Percentiles rank a stretch among this genome's conserved stretches.
phyloP scores from a whole-genome alignment of 2,329 filamentous ascomycete genomes.

The Colletotrichum scovillei region DNA sequence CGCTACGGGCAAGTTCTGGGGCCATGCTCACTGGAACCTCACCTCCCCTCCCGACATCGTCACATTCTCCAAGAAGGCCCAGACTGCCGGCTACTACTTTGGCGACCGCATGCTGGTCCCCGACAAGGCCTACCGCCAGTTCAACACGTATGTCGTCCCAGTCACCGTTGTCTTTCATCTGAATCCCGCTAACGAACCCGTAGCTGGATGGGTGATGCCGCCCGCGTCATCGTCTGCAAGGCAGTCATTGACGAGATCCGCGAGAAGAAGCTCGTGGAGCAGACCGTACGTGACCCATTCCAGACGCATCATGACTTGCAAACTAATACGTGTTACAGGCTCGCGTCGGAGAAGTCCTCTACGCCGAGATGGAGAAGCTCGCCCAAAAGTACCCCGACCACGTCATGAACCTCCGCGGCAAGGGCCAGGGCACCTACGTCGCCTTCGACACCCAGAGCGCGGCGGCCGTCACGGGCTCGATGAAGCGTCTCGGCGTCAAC shows the following conservation, averaged over 20 bases:
- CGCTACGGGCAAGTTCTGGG: conserved; percentile 90
- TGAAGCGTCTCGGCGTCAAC: conserved; percentile 79
- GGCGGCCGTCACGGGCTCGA: conserved; percentile 76
- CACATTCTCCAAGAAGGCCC: conserved; percentile 90
- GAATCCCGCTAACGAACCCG: not conserved
- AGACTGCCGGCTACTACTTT: conserved; percentile 87
- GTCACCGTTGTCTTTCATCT: too few relatives aligned
- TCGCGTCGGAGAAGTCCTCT: conserved; percentile 76
- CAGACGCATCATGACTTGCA: not conserved
- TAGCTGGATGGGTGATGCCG: conserved; percentile 83
- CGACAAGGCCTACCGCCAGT: conserved; percentile 87
- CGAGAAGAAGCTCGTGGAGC: conserved; percentile 73
- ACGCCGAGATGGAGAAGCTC: conserved; percentile 71
- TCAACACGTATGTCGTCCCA: conserved; percentile 68
- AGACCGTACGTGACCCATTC: conserved; percentile 52
- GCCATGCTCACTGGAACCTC: conserved; percentile 86
- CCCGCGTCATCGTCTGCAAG: conserved; percentile 80
- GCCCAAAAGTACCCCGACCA: conserved; percentile 74
- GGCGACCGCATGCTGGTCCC: conserved; percentile 79
- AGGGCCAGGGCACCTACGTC: conserved; percentile 82
- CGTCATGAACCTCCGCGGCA: conserved; percentile 79
- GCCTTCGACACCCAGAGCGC: conserved; percentile 80
- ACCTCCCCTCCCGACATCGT: conserved; percentile 81
- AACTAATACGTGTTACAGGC: conserved; percentile 46
- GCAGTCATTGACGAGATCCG: conserved; percentile 82